phyloP scores from a whole-genome alignment of 2,329 filamentous ascomycete genomes.

The Fusarium acutatum region DNA sequence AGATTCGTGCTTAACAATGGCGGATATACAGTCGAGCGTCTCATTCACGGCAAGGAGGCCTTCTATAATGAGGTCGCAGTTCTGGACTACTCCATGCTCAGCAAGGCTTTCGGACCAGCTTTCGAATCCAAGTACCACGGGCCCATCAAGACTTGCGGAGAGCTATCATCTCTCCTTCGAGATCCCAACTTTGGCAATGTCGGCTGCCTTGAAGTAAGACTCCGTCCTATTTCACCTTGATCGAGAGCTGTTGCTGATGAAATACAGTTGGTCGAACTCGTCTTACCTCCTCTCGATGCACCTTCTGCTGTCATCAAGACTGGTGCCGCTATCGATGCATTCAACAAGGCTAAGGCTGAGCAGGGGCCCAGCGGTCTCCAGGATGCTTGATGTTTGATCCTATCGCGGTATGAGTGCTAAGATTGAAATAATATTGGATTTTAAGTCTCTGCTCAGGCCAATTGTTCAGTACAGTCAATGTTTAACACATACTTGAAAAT shows the following conservation, averaged over 20 bases:
- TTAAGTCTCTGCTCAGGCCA: accelerated
- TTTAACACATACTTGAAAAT: too few relatives aligned
- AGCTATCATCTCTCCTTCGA: background rate
- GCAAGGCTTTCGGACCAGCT: background rate
- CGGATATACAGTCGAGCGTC: background rate
- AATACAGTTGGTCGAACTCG: background rate
- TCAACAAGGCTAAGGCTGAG: background rate
- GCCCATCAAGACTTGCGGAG: background rate
- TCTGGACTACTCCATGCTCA: background rate
- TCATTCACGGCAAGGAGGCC: background rate
- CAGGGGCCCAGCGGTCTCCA: background rate
- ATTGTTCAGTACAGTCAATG: background rate
- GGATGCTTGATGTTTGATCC: background rate
- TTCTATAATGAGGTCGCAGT: background rate
- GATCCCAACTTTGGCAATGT: background rate
- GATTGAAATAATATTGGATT: accelerated
- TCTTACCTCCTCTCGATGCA: background rate
- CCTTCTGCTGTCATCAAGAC: background rate
- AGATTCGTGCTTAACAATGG: conserved; percentile 1
- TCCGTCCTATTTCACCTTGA: accelerated
- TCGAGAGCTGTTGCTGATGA: background rate
- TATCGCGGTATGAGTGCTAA: accelerated
- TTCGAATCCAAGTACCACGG: background rate
- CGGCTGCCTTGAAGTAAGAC: background rate
- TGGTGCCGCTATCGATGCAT: background rate